Percentiles rank a stretch among this genome's conserved stretches.
These are phyloP conservation scores for Metschnikowia reukaufii DNA, from an alignment of 805 yeast species.

Conservation along the genomic window DNA sequence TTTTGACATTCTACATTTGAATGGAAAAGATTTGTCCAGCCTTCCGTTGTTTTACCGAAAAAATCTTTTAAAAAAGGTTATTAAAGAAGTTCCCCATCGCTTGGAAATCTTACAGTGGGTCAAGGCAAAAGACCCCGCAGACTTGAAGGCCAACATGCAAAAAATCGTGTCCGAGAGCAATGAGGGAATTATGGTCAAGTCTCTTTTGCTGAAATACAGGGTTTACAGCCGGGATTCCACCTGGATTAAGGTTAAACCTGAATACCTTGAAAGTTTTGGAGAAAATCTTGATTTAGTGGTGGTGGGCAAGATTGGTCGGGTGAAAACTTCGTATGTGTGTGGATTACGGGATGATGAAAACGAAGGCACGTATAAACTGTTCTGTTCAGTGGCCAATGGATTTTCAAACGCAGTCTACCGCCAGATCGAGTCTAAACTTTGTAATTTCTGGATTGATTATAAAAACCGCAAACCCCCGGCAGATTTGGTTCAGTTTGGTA, in stretches of 20 bases:
- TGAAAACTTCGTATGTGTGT: constrained; percentile 71
- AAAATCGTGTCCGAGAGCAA: constrained; percentile 60
- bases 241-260: constrained; percentile 95
- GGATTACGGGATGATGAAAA: constrained; percentile 55
- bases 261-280: constrained; percentile 80
- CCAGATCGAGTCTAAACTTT: constrained; percentile 54
- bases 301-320: constrained; percentile 74
- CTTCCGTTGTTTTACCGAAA: constrained; percentile 59
- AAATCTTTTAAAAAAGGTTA: constrained; percentile 44
- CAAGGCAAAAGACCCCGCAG: constrained; percentile 45
- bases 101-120: constrained; percentile 49
- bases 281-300: constrained; percentile 78
- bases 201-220: constrained; percentile 54
- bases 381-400: constrained; percentile 85
- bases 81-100: constrained; percentile 46
- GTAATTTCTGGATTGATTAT: constrained; percentile 59
- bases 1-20: constrained; percentile 72
- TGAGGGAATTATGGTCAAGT: constrained; percentile 83
- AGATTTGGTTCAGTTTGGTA: constrained; percentile 51
- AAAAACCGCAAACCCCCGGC: constrained; percentile 32
- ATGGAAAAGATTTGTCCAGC: constrained; percentile 61
- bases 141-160: constrained; percentile 56
- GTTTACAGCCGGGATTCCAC: constrained; percentile 58
- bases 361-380: constrained; percentile 53
- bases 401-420: constrained; percentile 63